A percentile compares a stretch with the other conserved stretches of the same genome.
Evolutionary conservation across 768 basidiomycete species (phyloP).

Genomic region (Rhizopogon vulgaris): DNA sequence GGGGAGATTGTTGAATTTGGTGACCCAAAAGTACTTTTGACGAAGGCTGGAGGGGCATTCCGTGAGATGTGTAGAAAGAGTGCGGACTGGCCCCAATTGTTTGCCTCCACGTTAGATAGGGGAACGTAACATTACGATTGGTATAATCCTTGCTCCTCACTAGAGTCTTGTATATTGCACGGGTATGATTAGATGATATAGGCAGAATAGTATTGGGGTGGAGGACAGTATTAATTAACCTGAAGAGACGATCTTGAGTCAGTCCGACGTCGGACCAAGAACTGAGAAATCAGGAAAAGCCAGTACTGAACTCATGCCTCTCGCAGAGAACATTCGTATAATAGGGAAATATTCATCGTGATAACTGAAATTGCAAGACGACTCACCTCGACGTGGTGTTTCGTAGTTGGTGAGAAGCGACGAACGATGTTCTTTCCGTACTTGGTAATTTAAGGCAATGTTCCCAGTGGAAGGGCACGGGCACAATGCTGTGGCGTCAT

Average conservation of each 20-base stretch:
- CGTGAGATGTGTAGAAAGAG: conserved; percentile 63
- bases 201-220: background rate
- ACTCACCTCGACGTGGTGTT: background rate
- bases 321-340: conserved; percentile 36
- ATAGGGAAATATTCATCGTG: conserved; percentile 56
- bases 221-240: background rate
- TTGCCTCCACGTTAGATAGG: conserved; percentile 20
- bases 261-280: background rate
- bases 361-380: background rate
- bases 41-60: conserved; percentile 51
- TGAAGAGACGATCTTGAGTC: background rate
- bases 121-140: background rate
- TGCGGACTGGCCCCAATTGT: conserved; percentile 41
- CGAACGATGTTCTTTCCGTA: too few relatives aligned
- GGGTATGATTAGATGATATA: background rate
- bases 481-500: background rate
- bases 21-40: conserved; percentile 50
- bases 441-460: too few relatives aligned
- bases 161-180: background rate
- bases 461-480: background rate
- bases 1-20: conserved; percentile 77
- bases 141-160: background rate
- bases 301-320: conserved; percentile 37
- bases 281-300: conserved; percentile 34
- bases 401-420: too few relatives aligned